Evolutionary conservation across 2,329 filamentous ascomycete genomes (phyloP), one percentile per base, ranked within the genome.

Genomic region (Ophiocordyceps sinensis): DNA sequence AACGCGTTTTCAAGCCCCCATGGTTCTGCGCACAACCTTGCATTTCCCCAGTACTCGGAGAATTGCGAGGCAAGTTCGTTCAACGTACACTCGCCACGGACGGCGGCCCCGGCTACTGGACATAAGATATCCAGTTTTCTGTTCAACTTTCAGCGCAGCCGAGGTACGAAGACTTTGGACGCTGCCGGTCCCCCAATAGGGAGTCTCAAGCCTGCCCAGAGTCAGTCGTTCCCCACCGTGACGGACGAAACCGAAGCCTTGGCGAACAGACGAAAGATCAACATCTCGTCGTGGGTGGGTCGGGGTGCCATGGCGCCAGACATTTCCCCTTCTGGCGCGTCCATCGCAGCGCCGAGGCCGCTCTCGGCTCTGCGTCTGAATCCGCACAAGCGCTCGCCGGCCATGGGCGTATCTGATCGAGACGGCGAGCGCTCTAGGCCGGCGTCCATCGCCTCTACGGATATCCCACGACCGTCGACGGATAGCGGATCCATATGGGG

Each of bases 401-500:
- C 62, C 31, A 62, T 61, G 26, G 55, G 67, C 10, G 65, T 68
- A 38, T 68, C 73, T 19, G 74, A 78, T 15, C 64, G 71, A 31
- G 73, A 77, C 35, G 64, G 68, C 3, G 67, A 69, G 55, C 70
- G 71, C 55, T 79, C 83, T 1, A 68, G 82, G 15, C 82, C 83
- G 12, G 67, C 75, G 1, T 84, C 80, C 2, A 80, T 82, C 44
- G 75, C 77, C 13, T 84, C 80, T 0, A 71, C 70, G 5, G 81
- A 85, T 44, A 67, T 88, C 40, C 82, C 84, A 2, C 72, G 85
- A 38, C 85, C 85, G 6, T 88, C 84, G 1, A 83, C 82, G 1
- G 85, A 91, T 46, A 85, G 79, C 46, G 75, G 78, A 38, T 82
- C 80, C 21, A 84, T 87, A 45, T 85, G 82, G 61, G 82, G 79